Conservation (phyloP, 345 rosid genomes). For the Arabidopsis arenosa region DNA sequence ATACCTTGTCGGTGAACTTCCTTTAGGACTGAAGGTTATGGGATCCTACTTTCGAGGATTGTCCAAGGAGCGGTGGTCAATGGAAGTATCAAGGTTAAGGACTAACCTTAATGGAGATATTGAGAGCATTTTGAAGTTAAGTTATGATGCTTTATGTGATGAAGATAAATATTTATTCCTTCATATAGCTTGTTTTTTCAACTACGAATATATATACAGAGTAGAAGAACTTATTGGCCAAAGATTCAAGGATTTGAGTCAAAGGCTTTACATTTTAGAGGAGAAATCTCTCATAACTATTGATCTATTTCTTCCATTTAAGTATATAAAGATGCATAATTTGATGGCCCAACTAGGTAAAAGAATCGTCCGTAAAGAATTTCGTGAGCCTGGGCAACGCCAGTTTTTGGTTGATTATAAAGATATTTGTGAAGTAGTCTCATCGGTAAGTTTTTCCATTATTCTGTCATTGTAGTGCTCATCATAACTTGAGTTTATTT, state of each 20-base stretch:
- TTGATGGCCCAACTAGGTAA: constrained; percentile 40
- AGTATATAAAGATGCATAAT: constrained; percentile 26
- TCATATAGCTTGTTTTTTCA: constrained; percentile 45
- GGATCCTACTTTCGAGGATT: constrained; percentile 24
- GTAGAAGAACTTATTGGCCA: background rate
- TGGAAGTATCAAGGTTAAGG: constrained; percentile 17
- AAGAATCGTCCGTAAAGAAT: constrained; percentile 29
- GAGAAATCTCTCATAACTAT: constrained; percentile 37
- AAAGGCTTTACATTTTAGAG: background rate
- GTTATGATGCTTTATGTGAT: constrained; percentile 43
- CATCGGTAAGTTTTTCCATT: constrained; percentile 11
- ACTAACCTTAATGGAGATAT: constrained; percentile 17
- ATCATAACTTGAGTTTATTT: background rate
- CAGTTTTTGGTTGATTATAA: constrained; percentile 27
- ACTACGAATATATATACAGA: rapidly evolving
- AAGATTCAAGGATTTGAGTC: background rate
- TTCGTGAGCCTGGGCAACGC: constrained; percentile 7
- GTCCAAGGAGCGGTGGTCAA: constrained; percentile 20
- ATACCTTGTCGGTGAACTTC: constrained; percentile 23
- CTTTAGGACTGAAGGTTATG: constrained; percentile 43
- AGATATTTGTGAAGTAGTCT: constrained; percentile 29
- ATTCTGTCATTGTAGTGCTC: background rate
- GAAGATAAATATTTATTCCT: constrained; percentile 40
- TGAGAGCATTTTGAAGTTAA: constrained; percentile 25
- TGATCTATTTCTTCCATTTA: too few species aligned